Evolutionary conservation across 129 eudicot genomes (phyloP).

Genomic region (Flaveria ramosissima): DNA sequence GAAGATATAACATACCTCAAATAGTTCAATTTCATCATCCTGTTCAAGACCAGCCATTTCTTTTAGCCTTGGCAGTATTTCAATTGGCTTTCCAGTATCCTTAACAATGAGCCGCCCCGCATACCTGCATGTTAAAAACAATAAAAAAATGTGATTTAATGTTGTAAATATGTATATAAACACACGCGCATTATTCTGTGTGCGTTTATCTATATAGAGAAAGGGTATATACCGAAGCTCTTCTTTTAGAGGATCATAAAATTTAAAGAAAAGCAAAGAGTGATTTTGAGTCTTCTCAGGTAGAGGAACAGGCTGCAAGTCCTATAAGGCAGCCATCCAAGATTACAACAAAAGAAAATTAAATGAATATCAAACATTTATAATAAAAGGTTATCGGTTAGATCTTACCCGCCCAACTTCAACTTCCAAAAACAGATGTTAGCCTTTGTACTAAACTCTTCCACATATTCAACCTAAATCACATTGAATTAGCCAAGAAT

Average conservation of each 20-base stretch:
- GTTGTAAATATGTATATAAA: too few relatives aligned
- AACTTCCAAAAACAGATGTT: conserved; percentile 69
- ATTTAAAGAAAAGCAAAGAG: conserved; percentile 69
- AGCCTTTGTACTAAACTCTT: conserved; percentile 54
- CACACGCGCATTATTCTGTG: not conserved
- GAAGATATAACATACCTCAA: conserved; percentile 47
- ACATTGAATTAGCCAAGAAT: conserved; percentile 1
- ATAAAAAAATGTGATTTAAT: too few relatives aligned
- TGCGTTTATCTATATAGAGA: not conserved
- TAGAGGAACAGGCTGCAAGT: conserved; percentile 59
- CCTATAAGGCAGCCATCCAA: conserved; percentile 34
- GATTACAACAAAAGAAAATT: not conserved
- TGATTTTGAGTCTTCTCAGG: conserved; percentile 75
- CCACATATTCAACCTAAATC: conserved; percentile 68
- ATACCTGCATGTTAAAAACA: conserved; percentile 37
- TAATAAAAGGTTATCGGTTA: not conserved
- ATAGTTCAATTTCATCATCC: conserved; percentile 80
- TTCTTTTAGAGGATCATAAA: conserved; percentile 77
- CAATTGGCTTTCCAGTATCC: conserved; percentile 57
- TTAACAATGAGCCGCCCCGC: conserved; percentile 78
- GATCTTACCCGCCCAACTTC: conserved; percentile 53
- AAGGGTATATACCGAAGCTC: conserved; percentile 61
- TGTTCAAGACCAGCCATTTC: conserved; percentile 78
- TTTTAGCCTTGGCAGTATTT: conserved; percentile 58
- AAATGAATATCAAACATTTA: not conserved